These are phyloP conservation scores for Ustilago loliicola DNA, from an alignment of 1,284 basidiomycete genomes.

Conservation along the genomic window DNA sequence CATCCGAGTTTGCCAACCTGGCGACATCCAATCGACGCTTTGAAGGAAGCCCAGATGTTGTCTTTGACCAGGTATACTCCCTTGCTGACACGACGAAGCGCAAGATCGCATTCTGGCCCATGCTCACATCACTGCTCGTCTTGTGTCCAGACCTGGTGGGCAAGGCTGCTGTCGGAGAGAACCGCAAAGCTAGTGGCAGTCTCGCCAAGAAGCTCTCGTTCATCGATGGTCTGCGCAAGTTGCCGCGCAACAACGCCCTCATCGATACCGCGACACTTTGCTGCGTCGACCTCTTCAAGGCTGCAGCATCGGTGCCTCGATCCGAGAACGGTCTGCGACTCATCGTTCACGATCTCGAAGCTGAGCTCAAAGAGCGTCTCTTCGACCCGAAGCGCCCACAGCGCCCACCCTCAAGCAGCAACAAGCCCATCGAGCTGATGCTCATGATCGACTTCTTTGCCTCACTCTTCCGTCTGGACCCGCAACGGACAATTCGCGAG, in stretches of 20 bases:
- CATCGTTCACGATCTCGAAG: constrained; percentile 73
- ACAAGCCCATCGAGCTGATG: constrained; percentile 58
- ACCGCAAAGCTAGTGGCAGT: constrained; percentile 61
- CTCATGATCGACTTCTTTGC: constrained; percentile 66
- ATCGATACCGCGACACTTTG: constrained; percentile 80
- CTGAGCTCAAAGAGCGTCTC: constrained; percentile 60
- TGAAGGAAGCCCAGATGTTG: constrained; percentile 68
- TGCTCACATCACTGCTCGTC: constrained; percentile 81
- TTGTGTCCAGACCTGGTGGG: constrained; percentile 82
- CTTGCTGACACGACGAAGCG: constrained; percentile 73
- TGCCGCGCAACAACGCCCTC: constrained; percentile 67
- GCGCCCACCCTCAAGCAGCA: constrained; percentile 48
- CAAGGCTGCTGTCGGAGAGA: constrained; percentile 71
- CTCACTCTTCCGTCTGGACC: constrained; percentile 66
- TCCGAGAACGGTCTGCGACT: constrained; percentile 76
- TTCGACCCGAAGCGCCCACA: constrained; percentile 61
- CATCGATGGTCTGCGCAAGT: constrained; percentile 71
- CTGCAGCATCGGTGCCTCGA: constrained; percentile 78
- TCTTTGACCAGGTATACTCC: constrained; percentile 68
- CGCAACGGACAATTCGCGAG: constrained; percentile 53
- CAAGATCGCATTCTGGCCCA: constrained; percentile 81
- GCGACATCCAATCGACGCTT: constrained; percentile 72
- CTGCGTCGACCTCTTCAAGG: constrained; percentile 84
- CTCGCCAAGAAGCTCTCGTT: constrained; percentile 72
- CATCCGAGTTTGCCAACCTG: constrained; percentile 82